Evolutionary conservation across 2,329 filamentous ascomycete genomes (phyloP).

Genomic region (Claviceps monticola): DNA sequence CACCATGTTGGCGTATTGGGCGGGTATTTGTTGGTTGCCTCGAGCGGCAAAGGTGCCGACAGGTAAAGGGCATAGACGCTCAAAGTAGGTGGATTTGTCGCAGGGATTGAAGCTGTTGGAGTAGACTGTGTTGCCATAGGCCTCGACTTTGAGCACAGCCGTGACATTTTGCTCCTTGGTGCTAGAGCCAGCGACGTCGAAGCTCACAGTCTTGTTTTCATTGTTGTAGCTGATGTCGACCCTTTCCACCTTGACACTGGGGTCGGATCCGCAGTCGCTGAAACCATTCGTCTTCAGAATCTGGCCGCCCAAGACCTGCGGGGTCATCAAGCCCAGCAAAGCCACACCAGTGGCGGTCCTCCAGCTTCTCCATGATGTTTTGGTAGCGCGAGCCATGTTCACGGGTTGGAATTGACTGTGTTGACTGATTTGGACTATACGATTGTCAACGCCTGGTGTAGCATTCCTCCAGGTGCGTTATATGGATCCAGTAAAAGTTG

Average conservation of each 20-base stretch:
- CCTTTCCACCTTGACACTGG: slow-evolving; percentile 53
- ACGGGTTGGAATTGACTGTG: too few relatives aligned
- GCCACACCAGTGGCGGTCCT: slow-evolving; percentile 15
- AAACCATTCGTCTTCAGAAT: slow-evolving; percentile 73
- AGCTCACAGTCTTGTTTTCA: slow-evolving; percentile 55
- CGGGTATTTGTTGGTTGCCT: slow-evolving; percentile 59
- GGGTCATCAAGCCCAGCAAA: slow-evolving; percentile 22
- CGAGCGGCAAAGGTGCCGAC: slow-evolving; percentile 57
- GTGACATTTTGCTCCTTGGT: slow-evolving; percentile 63
- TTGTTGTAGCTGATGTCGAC: slow-evolving; percentile 71
- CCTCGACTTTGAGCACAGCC: slow-evolving; percentile 60
- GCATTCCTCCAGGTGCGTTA: not conserved
- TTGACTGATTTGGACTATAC: not conserved
- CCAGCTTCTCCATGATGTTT: slow-evolving; percentile 15
- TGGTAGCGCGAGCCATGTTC: slow-evolving; percentile 18
- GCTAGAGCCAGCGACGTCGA: slow-evolving; percentile 73
- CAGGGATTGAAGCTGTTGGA: slow-evolving; percentile 75
- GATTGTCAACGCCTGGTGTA: not conserved
- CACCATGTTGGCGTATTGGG: slow-evolving; percentile 57
- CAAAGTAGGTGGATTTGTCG: slow-evolving; percentile 47
- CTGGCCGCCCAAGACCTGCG: slow-evolving; percentile 47
- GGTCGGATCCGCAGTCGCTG: slow-evolving; percentile 46
- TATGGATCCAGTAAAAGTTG: not conserved
- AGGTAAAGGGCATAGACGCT: slow-evolving; percentile 75
- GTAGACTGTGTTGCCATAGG: slow-evolving; percentile 76